Evolutionary conservation across 2,329 filamentous ascomycete genomes (phyloP), one percentile per base, ranked within the genome.

Genomic region (Escovopsis sp.): DNA sequence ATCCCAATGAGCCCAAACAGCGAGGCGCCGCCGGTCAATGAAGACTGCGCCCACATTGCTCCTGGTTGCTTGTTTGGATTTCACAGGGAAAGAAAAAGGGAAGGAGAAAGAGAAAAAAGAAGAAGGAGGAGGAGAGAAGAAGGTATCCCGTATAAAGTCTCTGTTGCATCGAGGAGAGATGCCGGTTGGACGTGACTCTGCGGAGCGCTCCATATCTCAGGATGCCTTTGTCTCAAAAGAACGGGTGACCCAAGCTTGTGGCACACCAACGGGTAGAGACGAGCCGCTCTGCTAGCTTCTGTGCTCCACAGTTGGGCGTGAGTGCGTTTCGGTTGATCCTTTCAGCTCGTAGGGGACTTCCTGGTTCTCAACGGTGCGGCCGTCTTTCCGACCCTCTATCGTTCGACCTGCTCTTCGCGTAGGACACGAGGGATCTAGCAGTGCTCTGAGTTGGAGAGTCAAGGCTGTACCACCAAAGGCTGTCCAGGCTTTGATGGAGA

Each of bases 281-380:
- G 44, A 46, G 44, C 44, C 44, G 44, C 43, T 37, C 37, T 34
- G 39, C 35, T 36, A 36, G 36, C 30, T 19, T 35, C 23, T 37
- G 43, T 51, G 48, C 51, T 57, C 58, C 58, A 60, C 58, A 60
- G 50, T 60, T 60, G 53, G 58, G 58, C 58, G 48, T 58, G 55
- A 54, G 52, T 60, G 58, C 58, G 59, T 60, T 44, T 46, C 23
- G 28, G 34, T 33, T 18, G 18, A 34, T 12, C 38, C 33, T 18
- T 10, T 38, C 18, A 15, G 8, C 19, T 36, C 19, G n/a, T 18
- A 9, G n/a, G 34, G 34, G 23, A 7, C 15, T 37, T 37, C 35
- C 12, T 37, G 23, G 10, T 36, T 23, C 18, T 19, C 35, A 32
- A 32, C 28, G 28, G 28, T 32, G 28, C 28, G 11, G 28, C 28